These are phyloP conservation scores for Blastobotrys ciferrii DNA, from an alignment of 1,139 yeast species.

Conservation along the genomic window DNA sequence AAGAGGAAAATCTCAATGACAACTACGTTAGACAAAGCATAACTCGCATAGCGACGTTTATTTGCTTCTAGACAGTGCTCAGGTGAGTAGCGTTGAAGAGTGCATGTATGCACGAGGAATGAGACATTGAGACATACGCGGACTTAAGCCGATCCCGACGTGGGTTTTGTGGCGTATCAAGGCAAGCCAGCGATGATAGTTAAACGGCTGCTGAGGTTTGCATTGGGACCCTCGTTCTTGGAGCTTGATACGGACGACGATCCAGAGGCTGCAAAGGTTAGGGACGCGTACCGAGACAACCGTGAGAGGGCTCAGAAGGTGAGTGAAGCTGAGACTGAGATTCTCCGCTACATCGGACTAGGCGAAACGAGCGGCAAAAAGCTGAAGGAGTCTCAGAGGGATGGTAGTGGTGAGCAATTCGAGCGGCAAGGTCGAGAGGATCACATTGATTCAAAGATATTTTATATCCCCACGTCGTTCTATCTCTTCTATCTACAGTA, in stretches of 20 bases:
- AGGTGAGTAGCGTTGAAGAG: no score
- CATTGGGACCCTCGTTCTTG: slow-evolving; percentile 32
- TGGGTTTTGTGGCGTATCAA: no score
- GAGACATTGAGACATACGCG: no score
- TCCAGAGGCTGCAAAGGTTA: slow-evolving; percentile 12
- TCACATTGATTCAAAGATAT: neutral
- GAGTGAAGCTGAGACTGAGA: slow-evolving; percentile 18
- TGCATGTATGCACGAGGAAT: neutral
- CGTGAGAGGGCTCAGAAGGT: slow-evolving; percentile 15
- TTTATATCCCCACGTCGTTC: slow-evolving; percentile 7
- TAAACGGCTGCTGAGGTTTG: slow-evolving; percentile 29
- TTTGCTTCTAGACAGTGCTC: no score
- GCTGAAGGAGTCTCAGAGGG: neutral
- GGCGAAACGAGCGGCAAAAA: neutral
- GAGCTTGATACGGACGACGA: slow-evolving; percentile 16
- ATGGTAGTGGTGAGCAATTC: neutral
- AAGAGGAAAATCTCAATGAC: no score
- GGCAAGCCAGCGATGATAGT: slow-evolving; percentile 29
- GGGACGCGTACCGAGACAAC: slow-evolving; percentile 16
- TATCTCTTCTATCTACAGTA: neutral
- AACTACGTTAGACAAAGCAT: no score
- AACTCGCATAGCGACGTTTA: no score
- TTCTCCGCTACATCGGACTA: slow-evolving; percentile 15
- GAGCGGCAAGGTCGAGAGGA: neutral
- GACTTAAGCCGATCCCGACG: no score